Conservation (phyloP, 2,329 filamentous ascomycete species). For the Arthrobotrys conoides region DNA sequence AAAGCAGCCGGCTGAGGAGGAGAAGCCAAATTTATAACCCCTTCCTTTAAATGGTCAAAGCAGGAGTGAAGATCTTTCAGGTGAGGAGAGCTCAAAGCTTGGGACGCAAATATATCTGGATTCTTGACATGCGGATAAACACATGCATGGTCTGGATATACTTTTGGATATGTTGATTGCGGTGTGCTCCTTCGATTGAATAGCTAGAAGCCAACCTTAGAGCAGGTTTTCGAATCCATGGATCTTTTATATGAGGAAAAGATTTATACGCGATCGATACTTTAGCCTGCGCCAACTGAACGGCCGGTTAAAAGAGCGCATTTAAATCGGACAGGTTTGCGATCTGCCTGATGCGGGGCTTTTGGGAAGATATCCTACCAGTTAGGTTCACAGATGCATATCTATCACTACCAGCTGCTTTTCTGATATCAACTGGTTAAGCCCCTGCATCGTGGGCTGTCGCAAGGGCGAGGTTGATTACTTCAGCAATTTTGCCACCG, state of each 20-base stretch:
- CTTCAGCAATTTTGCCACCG: constrained; percentile 15
- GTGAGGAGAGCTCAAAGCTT: too few species aligned
- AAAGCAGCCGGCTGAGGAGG: background rate
- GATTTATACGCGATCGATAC: background rate
- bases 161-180: background rate
- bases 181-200: background rate
- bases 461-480: constrained; percentile 10
- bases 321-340: constrained; percentile 1
- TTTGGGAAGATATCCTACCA: too few species aligned
- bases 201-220: too few species aligned
- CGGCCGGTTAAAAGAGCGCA: background rate
- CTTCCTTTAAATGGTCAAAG: background rate
- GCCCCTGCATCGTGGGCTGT: constrained; percentile 3
- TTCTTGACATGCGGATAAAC: constrained; percentile 6
- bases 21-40: background rate
- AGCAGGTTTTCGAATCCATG: background rate
- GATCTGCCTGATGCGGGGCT: too few species aligned
- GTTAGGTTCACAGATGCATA: background rate
- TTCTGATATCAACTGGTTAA: background rate
- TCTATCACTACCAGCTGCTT: background rate
- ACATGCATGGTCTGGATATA: background rate
- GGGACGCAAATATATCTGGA: too few species aligned
- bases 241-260: background rate
- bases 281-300: background rate
- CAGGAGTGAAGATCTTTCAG: constrained; percentile 5